Evolutionary conservation across 2,329 filamentous ascomycete genomes (phyloP).

Genomic region (Dothideomycetes sp.): DNA sequence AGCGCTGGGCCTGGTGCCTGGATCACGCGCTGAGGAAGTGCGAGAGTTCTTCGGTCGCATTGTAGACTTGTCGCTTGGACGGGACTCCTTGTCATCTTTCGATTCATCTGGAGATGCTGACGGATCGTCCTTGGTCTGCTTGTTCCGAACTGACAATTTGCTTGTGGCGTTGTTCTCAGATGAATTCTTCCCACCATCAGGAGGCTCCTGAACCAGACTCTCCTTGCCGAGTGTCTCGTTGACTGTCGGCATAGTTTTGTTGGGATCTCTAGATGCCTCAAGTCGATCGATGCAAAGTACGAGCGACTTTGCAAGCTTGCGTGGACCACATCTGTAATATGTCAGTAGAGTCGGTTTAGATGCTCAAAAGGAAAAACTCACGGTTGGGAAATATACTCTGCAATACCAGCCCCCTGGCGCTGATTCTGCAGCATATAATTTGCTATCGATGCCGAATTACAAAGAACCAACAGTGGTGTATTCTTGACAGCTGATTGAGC

Average conservation of each 20-base stretch:
- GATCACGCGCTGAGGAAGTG: too few species aligned
- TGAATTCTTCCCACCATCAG: background rate
- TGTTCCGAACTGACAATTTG: too few species aligned
- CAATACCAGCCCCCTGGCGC: background rate
- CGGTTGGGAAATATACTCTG: constrained; percentile 4
- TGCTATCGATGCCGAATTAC: constrained; percentile 4
- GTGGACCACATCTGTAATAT: constrained; percentile 8
- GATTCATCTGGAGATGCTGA: too few species aligned
- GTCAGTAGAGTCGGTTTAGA: background rate
- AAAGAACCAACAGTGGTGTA: constrained; percentile 5
- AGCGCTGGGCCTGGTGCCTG: background rate
- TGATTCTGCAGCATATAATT: constrained; percentile 5
- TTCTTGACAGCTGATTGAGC: constrained; percentile 1
- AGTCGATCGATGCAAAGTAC: constrained; percentile 6
- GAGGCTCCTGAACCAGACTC: too few species aligned
- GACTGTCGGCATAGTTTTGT: background rate
- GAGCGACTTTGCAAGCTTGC: constrained; percentile 12
- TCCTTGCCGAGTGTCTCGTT: background rate
- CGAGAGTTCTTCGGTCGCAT: too few species aligned
- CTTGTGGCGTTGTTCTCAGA: background rate
- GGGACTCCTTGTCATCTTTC: too few species aligned
- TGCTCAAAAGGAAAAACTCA: constrained; percentile 1
- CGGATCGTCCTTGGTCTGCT: too few species aligned
- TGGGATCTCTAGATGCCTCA: background rate
- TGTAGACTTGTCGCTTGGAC: too few species aligned